Evolutionary conservation across 1,284 basidiomycete species (phyloP), one percentile per base, ranked within the genome.

Genomic region (Apiotrichum brassicae): DNA sequence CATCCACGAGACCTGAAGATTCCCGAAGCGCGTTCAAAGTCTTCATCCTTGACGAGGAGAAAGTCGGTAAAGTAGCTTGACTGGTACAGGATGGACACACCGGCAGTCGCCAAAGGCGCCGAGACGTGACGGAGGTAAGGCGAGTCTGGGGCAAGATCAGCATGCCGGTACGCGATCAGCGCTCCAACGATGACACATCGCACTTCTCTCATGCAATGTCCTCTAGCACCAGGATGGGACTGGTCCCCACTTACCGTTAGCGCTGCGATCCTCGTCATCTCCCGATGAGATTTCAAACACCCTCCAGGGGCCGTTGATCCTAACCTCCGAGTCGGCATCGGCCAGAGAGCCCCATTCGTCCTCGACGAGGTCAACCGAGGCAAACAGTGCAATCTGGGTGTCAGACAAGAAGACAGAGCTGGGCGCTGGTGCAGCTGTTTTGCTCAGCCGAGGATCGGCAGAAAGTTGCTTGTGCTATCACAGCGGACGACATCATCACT

Each of bases 51-150:
- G 36, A 71, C 87, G 57, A 90, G 80, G 44, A 90, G 82, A 68
- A 86, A 89, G 71, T 90, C 86, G 61, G 85, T 84, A 78, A 83
- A 83, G 67, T 89, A 87, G 11, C 84, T 86, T 5, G 86, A 87
- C 67, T 87, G 87, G 66, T 88, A 90, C 6, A 89, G 75, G 49
- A 89, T 89, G 24, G 85, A 85, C 37, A 90, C 87, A 9, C 85
- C 86, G 30, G 84, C 86, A 22, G 79, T 80, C 5, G 86, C 85
- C 12, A 90, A 76, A 22, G 84, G 84, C 7, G 83, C 83, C 24
- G 86, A 87, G 25, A 90, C 76, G 65, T 87, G 83, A 51, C 84
- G 81, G 1, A 88, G 57, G 44, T 71, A 66, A n/a, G 67, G 66
- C 2, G 66, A 69, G 51, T 70, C 68, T 70, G 47, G 2, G 12